Evolutionary conservation across 164 flowering plant genomes (phyloP).

Genomic region (Aristolochia fimbriata): DNA sequence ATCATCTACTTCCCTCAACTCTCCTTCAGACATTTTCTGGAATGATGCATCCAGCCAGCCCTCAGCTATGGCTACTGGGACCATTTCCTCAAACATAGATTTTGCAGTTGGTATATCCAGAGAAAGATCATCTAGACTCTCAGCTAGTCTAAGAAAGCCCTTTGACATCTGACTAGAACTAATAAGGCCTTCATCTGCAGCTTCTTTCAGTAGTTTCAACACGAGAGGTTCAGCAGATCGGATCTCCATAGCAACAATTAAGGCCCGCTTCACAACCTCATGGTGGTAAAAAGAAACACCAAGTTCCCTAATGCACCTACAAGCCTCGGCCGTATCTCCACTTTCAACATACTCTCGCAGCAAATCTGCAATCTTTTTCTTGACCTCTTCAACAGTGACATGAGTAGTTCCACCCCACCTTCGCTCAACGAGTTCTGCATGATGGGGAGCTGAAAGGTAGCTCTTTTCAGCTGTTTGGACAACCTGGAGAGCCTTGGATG

Average conservation of each 20-base stretch:
- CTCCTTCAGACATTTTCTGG: conserved; percentile 34
- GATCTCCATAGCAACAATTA: conserved; percentile 82
- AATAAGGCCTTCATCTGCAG: conserved; percentile 85
- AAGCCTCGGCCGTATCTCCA: conserved; percentile 86
- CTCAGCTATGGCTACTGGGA: conserved; percentile 61
- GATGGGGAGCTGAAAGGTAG: conserved; percentile 96
- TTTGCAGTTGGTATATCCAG: conserved; percentile 96
- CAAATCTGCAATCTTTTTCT: conserved; percentile 70
- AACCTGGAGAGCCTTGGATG: conserved; percentile 69
- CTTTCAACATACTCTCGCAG: conserved; percentile 82
- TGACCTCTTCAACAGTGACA: conserved; percentile 83
- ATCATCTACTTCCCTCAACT: conserved; percentile 24
- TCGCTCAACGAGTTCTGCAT: conserved; percentile 95
- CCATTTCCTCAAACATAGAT: conserved; percentile 42
- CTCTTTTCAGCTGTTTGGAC: conserved; percentile 88
- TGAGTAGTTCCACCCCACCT: conserved; percentile 97
- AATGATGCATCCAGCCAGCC: conserved; percentile 90
- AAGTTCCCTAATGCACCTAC: conserved; percentile 80
- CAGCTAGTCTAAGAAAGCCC: conserved; percentile 76
- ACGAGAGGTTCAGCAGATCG: conserved; percentile 61
- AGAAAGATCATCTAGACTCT: conserved; percentile 90
- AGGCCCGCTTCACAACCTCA: conserved; percentile 89
- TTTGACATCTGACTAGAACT: conserved; percentile 93
- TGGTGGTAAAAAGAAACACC: conserved; percentile 92
- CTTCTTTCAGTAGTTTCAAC: conserved; percentile 63